Base-by-base conservation (phyloP, 208 protist genomes). In the Histomonas meleagridis region DNA sequence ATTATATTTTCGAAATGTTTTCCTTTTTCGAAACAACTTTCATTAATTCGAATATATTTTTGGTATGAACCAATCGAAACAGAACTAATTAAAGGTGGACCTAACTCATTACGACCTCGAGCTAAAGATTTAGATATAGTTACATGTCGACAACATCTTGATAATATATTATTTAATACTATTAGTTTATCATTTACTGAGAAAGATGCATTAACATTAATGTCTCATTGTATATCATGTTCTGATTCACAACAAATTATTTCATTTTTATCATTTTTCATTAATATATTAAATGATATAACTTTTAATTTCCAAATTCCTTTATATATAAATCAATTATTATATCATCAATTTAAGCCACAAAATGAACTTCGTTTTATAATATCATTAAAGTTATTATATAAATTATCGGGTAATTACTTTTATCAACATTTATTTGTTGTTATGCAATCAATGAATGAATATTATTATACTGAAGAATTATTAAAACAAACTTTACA, bases 291-390 rank as follows among this genome's bases (percentile, higher is more conserved):
- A 18, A 51, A 86, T 5, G 9, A 1, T 5, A 86, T 55, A 26
- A 51, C n/a, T 38, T 65, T 65, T 7, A 65, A 65, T n/a, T 14
- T 86, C 7, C 18, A 51, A 9, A 51, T 86, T 51, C 76, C 76
- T 1, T 14, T 26, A 38, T 7, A 32, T 86, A 18, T 55, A 38
- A 57, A 16, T 9, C 23, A 43, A 49, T 28, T 86, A 53, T 18
- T 55, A n/a, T 86, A 86, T 86, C 76, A 55, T 49, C 76, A 86
- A 55, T 53, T 86, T 43, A 86, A 86, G 38, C 76, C 46, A 57
- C 18, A 48, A 38, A 9, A 28, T 32, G 76, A 86, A 57, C 26
- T 38, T 38, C 23, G 76, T 38, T 86, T 86, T 55, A 26, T 55
- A 5, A 86, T 18, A 46, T 40, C 76, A 18, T n/a, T 43, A 4